Conservation (phyloP, 2,329 filamentous ascomycete genomes). For the Exophiala lecanii-corni region DNA sequence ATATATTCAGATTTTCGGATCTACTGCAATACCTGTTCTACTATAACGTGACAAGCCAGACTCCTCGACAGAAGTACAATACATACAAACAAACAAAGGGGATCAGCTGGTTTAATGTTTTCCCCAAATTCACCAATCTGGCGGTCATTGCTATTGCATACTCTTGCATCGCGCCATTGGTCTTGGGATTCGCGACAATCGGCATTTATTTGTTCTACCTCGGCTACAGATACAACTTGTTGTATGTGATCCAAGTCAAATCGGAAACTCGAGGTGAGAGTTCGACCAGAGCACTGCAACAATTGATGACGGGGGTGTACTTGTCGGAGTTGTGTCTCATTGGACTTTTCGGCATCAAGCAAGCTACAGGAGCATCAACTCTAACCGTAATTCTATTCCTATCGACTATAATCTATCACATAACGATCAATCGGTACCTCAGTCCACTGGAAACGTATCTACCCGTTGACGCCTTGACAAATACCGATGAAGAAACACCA, state of each 20-base stretch:
- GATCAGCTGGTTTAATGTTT: conserved; percentile 79
- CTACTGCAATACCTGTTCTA: conserved; percentile 51
- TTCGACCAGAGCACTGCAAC: conserved; percentile 80
- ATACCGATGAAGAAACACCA: conserved; percentile 29
- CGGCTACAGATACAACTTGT: conserved; percentile 83
- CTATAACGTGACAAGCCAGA: conserved; percentile 38
- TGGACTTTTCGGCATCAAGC: conserved; percentile 64
- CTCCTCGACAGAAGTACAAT: conserved; percentile 70
- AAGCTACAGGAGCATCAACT: conserved; percentile 56
- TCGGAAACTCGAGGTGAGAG: conserved; percentile 85
- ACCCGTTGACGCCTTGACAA: conserved; percentile 56
- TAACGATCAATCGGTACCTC: conserved; percentile 48
- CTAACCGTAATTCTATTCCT: conserved; percentile 71
- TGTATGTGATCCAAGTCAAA: conserved; percentile 76
- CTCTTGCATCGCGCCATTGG: conserved; percentile 78
- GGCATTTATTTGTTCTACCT: conserved; percentile 78
- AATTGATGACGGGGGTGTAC: conserved; percentile 79
- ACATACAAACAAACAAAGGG: conserved; percentile 71
- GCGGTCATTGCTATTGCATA: conserved; percentile 82
- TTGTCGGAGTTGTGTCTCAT: conserved; percentile 79
- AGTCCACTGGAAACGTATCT: conserved; percentile 57
- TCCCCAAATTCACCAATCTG: conserved; percentile 77
- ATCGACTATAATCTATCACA: conserved; percentile 70
- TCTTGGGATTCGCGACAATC: conserved; percentile 74
- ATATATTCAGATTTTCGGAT: conserved; percentile 23